phyloP scores from a whole-genome alignment of 176 grass and related monocot species.

The Coix lacrymajobi region DNA sequence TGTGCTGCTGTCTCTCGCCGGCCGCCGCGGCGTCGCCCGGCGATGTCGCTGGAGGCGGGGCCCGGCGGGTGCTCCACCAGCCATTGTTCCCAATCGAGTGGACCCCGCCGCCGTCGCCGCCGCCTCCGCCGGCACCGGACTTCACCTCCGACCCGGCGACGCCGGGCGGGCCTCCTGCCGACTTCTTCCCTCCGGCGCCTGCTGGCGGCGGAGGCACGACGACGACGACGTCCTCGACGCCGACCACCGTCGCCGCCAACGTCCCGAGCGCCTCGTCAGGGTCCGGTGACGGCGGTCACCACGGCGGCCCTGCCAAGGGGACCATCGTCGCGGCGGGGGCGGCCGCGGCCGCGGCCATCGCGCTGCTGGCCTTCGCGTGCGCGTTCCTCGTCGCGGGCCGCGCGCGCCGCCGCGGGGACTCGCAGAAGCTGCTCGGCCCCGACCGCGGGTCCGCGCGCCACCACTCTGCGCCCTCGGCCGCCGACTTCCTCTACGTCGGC shows the following conservation, averaged over 20 bases:
- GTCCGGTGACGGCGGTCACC: background rate
- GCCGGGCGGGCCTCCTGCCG: conserved; percentile 8
- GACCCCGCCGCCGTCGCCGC: conserved; percentile 67
- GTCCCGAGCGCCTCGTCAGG: conserved; percentile 26
- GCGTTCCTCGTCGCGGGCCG: conserved; percentile 34
- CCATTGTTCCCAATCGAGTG: conserved; percentile 87
- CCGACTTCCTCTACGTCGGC: conserved; percentile 79
- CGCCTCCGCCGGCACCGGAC: conserved; percentile 49
- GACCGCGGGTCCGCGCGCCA: conserved; percentile 23
- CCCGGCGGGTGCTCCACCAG: conserved; percentile 66
- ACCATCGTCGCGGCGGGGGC: conserved; percentile 41
- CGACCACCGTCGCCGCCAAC: conserved; percentile 46
- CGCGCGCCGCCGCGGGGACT: conserved; percentile 39
- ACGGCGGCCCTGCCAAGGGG: conserved; percentile 35
- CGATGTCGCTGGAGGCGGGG: background rate
- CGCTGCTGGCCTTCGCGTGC: conserved; percentile 31
- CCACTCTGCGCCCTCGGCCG: conserved; percentile 9
- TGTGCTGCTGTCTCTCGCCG: background rate
- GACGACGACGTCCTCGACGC: conserved; percentile 2
- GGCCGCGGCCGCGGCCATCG: conserved; percentile 33
- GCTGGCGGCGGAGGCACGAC: background rate
- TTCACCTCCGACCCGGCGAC: conserved; percentile 49
- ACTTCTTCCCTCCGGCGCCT: conserved; percentile 48
- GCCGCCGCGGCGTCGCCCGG: background rate
- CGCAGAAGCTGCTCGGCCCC: conserved; percentile 60